Conservation (phyloP, 2,329 filamentous ascomycete genomes). For the Botrytis cinerea region DNA sequence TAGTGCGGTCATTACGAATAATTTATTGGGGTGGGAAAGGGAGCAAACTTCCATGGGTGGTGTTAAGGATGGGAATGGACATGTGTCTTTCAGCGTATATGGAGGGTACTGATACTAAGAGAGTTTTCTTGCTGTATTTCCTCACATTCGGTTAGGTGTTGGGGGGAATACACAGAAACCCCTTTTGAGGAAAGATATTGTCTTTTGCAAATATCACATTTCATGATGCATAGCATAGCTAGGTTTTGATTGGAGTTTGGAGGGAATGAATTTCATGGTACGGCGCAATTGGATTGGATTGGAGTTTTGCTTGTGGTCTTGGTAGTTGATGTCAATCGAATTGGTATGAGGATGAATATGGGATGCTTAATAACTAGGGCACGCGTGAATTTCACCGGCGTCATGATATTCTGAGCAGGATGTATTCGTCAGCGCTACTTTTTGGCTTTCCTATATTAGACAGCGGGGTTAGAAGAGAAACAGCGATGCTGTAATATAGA, state of each 20-base stretch:
- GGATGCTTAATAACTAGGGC: background rate
- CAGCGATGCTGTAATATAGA: background rate
- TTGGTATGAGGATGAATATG: background rate
- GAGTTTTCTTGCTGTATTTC: background rate
- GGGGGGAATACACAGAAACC: background rate
- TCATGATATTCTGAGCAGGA: background rate
- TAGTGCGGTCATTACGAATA: background rate
- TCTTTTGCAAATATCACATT: background rate
- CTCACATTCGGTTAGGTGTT: background rate
- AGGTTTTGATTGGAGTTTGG: background rate
- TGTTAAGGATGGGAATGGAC: background rate
- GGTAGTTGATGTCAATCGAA: background rate
- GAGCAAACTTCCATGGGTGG: background rate
- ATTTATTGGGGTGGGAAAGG: background rate
- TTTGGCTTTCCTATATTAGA: background rate
- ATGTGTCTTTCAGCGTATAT: background rate
- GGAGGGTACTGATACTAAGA: background rate
- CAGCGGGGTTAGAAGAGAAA: background rate
- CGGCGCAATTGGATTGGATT: background rate
- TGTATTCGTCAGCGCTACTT: background rate
- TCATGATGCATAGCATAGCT: background rate
- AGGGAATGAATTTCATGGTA: background rate
- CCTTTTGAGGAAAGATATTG: background rate
- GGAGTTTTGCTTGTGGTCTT: background rate
- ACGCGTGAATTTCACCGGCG: background rate